Evolutionary conservation across 345 rosid genomes (phyloP).

Genomic region (Acer negundo): DNA sequence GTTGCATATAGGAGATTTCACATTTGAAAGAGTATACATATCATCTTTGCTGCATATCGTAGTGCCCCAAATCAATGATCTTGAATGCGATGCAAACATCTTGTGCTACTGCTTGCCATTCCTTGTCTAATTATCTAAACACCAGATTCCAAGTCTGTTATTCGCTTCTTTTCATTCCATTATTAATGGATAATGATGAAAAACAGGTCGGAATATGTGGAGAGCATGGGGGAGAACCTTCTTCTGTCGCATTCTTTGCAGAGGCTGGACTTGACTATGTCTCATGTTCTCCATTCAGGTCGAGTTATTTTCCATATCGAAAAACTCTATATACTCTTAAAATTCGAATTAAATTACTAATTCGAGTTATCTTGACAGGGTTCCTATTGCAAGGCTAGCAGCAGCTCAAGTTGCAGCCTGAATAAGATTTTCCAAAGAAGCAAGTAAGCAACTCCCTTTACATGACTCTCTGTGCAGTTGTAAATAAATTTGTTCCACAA

Average conservation of each 20-base stretch:
- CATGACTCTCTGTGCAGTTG: neutral
- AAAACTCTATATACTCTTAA: neutral
- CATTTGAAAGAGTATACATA: neutral
- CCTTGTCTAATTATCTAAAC: neutral
- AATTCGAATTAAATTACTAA: slow-evolving; percentile 3
- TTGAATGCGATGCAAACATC: neutral
- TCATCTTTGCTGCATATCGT: neutral
- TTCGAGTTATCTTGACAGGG: slow-evolving; percentile 40
- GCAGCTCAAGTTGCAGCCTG: slow-evolving; percentile 80
- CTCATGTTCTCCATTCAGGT: slow-evolving; percentile 98
- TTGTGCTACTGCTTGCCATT: no score
- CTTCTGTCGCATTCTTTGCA: slow-evolving; percentile 87
- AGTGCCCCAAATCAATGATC: neutral
- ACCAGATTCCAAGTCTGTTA: neutral
- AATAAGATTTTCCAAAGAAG: slow-evolving; percentile 20
- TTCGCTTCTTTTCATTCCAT: neutral
- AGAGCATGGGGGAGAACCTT: slow-evolving; percentile 98
- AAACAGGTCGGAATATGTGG: slow-evolving; percentile 88
- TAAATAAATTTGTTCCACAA: neutral
- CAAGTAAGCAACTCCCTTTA: neutral
- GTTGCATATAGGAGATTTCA: neutral
- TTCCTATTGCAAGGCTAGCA: slow-evolving; percentile 93
- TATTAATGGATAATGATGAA: neutral
- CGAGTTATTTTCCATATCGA: neutral
- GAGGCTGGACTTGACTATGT: slow-evolving; percentile 92